Conservation (phyloP, 371 early-diverging fungal genomes). For the Chytridiales sp. region DNA sequence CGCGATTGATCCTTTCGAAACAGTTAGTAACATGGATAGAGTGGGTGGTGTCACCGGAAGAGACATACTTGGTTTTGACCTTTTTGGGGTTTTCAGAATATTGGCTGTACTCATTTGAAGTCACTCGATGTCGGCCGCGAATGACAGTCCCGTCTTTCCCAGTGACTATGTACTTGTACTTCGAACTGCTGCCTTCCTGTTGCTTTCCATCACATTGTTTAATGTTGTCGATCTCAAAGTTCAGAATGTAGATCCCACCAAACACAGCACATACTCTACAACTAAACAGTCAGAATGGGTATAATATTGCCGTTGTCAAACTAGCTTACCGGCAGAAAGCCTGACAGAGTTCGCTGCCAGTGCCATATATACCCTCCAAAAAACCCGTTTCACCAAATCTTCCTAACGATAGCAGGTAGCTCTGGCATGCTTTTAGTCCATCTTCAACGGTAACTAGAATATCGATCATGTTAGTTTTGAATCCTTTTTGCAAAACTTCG, state of each 20-base stretch:
- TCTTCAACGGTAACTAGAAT: slow-evolving; percentile 51
- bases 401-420: slow-evolving; percentile 80
- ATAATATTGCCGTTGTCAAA: background rate
- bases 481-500: no score
- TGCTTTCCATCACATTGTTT: slow-evolving; percentile 45
- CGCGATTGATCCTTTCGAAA: no score
- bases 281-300: background rate
- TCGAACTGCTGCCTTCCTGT: slow-evolving; percentile 24
- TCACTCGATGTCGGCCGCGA: background rate
- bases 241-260: slow-evolving; percentile 85
- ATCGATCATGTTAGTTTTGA: slow-evolving; percentile 11
- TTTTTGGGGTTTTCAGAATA: background rate
- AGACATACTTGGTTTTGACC: slow-evolving; percentile 3
- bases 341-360: slow-evolving; percentile 87
- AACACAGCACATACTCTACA: slow-evolving; percentile 81
- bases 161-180: background rate
- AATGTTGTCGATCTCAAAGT: slow-evolving; percentile 39
- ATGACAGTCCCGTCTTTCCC: slow-evolving; percentile 34
- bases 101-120: background rate
- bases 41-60: no score
- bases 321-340: slow-evolving; percentile 80
- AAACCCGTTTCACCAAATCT: slow-evolving; percentile 83
- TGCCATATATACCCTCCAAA: slow-evolving; percentile 83
- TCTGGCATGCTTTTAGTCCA: slow-evolving; percentile 65
- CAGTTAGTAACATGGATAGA: no score